These are phyloP conservation scores for Nannochloris sp. DNA, from an alignment of 139 green algal genomes.

Conservation along the genomic window DNA sequence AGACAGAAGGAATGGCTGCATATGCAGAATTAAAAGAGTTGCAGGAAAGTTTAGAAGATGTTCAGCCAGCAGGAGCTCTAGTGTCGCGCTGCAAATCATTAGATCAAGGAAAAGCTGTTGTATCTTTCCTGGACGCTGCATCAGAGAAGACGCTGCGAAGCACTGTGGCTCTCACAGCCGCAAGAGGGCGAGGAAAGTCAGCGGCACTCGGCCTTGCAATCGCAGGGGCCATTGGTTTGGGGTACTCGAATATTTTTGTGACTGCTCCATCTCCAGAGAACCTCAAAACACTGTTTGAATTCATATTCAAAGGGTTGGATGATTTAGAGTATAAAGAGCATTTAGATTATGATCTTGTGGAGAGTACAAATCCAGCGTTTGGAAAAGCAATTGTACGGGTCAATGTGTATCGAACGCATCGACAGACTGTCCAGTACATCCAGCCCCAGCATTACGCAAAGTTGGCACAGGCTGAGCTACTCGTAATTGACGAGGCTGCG, in stretches of 20 bases:
- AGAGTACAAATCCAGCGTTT: conserved; percentile 86
- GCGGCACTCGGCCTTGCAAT: conserved; percentile 79
- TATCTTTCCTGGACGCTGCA: conserved; percentile 93
- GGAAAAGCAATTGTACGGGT: conserved; percentile 81
- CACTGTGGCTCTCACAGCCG: conserved; percentile 91
- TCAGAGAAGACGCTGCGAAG: conserved; percentile 89
- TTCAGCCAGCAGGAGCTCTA: conserved; percentile 51
- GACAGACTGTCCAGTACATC: conserved; percentile 88
- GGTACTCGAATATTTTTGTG: conserved; percentile 98
- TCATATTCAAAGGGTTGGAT: conserved; percentile 90
- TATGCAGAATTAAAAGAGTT: conserved; percentile 78
- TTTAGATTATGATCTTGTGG: conserved; percentile 87
- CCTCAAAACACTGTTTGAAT: conserved; percentile 94
- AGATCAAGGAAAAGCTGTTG: conserved; percentile 81
- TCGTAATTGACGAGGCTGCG: conserved; percentile 96
- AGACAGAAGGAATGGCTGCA: conserved; percentile 31
- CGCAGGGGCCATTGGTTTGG: conserved; percentile 76
- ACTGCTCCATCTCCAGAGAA: conserved; percentile 95
- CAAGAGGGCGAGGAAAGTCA: conserved; percentile 86
- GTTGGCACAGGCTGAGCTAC: conserved; percentile 86
- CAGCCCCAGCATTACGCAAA: conserved; percentile 78
- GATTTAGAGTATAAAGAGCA: conserved; percentile 70
- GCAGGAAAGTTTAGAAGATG: conserved; percentile 62
- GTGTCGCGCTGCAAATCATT: conserved; percentile 50
- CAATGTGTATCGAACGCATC: conserved; percentile 84